Base-by-base conservation (phyloP, 2,329 filamentous ascomycete genomes). In the Sphaerulina vaccinii region DNA sequence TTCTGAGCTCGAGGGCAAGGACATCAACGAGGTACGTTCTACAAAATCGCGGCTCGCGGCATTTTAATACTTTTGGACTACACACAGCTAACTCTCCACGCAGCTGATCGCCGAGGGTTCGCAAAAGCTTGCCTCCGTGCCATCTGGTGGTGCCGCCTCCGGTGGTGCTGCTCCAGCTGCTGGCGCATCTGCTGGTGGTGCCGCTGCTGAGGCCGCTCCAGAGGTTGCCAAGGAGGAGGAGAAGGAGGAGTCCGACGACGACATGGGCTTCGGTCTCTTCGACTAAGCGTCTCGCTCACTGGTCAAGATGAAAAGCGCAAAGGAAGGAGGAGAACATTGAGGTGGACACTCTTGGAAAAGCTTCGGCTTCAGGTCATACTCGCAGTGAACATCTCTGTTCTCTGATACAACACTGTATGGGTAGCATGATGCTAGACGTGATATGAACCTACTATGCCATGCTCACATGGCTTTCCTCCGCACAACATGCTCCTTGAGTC, bases 121-220 rank as follows among this genome's bases (percentile, higher is more conserved):
- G 64, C 71, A 80, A 77, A 99, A 99, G 86, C 90, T 99, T 70
- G 93, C 93, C 68, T 96, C 92, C 77, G 92, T 99, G 72, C 91
- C 93, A 76, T 90, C 88, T 70, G 93, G 91, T 70, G 91, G 91
- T 76, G 82, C 79, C 71, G 90, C 84, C 73, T 88, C 79, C 73
- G 83, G 78, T 71, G 86, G 77, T 71, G 88, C 79, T 70, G 86
- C 77, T 68, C 86, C 79, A 65, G 85, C 77, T 64, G 87, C 78
- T 66, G 87, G n/a, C n/a, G n/a, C 79, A 71, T 87, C 78, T 62
- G 87, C 78, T 67, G 87, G 77, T 71, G 88, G 78, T 71, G 88
- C 78, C 66, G 84, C 77, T 66, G 83, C 76, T 64, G 85, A 78
- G 65, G 84, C 81, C 51, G 64, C 66, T 19, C 72, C 69, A 53